Evolutionary conservation across 1,284 basidiomycete species (phyloP).

Genomic region (Puccinia brachypodii): DNA sequence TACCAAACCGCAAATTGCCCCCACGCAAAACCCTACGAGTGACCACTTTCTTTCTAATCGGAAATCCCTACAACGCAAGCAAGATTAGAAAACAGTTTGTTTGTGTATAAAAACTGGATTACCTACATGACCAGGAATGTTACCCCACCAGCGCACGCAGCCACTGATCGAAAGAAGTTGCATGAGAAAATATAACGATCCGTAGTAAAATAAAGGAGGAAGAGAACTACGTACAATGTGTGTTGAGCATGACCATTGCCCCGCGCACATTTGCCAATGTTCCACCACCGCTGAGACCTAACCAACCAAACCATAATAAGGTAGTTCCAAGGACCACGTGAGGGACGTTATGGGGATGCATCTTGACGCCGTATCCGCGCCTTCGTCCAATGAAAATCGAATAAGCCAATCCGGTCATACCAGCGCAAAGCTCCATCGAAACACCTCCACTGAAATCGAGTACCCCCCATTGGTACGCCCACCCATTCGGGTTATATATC

Average conservation of each 20-base stretch:
- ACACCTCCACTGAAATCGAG: conserved; percentile 90
- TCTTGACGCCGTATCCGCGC: conserved; percentile 78
- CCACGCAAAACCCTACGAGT: conserved; percentile 83
- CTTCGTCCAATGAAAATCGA: conserved; percentile 87
- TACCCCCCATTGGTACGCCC: conserved; percentile 87
- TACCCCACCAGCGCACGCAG: conserved; percentile 73
- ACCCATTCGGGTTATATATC: conserved; percentile 90
- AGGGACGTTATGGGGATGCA: conserved; percentile 87
- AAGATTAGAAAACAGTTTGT: conserved; percentile 52
- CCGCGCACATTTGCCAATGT: conserved; percentile 87
- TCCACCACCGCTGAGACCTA: conserved; percentile 68
- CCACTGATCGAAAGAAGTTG: conserved; percentile 56
- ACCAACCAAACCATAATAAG: conserved; percentile 95
- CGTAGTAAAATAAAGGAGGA: not conserved
- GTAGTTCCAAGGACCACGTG: conserved; percentile 83
- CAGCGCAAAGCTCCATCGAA: conserved; percentile 89
- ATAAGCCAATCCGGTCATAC: conserved; percentile 80
- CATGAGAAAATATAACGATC: not conserved
- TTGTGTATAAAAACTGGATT: conserved; percentile 64
- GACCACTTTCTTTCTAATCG: conserved; percentile 61
- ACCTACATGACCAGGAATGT: conserved; percentile 75
- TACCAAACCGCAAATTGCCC: conserved; percentile 83
- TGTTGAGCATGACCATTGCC: conserved; percentile 80
- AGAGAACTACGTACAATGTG: conserved; percentile 62
- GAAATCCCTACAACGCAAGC: conserved; percentile 55